These are phyloP conservation scores for Fusarium sp. DNA, from an alignment of 2,329 filamentous ascomycete genomes.

Conservation along the genomic window DNA sequence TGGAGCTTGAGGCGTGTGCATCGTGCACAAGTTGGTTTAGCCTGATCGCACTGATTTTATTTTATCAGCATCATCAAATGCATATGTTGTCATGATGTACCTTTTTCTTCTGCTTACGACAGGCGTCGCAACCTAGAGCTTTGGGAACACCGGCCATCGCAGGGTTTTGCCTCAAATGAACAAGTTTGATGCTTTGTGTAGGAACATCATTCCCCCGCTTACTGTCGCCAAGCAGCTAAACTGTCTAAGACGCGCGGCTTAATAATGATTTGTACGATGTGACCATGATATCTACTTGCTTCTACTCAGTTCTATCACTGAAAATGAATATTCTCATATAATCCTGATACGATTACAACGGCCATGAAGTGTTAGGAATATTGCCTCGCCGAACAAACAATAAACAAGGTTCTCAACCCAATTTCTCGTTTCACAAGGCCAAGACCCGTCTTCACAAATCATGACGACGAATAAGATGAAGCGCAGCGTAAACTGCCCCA, in stretches of 20 bases:
- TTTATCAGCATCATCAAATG: neutral
- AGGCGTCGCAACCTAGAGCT: neutral
- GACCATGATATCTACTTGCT: no score
- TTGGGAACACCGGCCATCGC: slow-evolving; percentile 15
- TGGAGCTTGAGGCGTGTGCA: neutral
- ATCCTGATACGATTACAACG: neutral
- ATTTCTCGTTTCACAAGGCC: neutral
- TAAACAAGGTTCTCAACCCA: neutral
- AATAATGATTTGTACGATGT: neutral
- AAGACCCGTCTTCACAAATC: neutral
- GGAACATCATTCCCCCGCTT: neutral
- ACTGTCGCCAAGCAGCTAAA: neutral
- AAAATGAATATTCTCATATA: neutral
- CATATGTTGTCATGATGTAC: neutral
- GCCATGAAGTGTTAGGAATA: no score
- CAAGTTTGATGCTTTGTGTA: neutral
- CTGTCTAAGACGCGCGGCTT: neutral
- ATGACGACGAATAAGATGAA: neutral
- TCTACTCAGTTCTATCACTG: neutral
- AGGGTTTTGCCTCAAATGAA: neutral
- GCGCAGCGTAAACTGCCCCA: neutral
- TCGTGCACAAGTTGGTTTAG: slow-evolving; percentile 3
- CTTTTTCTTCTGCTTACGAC: slow-evolving; percentile 20
- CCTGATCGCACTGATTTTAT: slow-evolving; percentile 16
- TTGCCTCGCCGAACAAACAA: neutral